Percentiles rank a stretch among this genome's conserved stretches.
Evolutionary conservation across 2,329 filamentous ascomycete species (phyloP).

Genomic region (Penicillium sp.): DNA sequence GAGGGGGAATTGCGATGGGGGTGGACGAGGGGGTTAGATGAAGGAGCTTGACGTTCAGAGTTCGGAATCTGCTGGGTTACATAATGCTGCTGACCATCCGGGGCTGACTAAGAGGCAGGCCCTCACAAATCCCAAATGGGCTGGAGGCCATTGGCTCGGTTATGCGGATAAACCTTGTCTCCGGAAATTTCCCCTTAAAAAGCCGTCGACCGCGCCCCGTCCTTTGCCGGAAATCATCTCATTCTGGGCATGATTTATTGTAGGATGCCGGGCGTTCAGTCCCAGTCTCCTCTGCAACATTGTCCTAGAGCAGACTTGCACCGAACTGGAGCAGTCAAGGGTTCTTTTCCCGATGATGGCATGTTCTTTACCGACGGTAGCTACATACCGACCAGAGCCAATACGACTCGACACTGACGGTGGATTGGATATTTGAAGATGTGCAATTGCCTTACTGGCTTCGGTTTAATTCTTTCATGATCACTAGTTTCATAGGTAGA

Average conservation of each 20-base stretch:
- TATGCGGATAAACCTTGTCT: slow-evolving; percentile 38
- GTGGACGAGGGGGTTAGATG: slow-evolving; percentile 25
- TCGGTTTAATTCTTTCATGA: background rate
- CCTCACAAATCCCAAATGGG: slow-evolving; percentile 52
- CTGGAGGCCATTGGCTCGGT: slow-evolving; percentile 38
- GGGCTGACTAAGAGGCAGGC: slow-evolving; percentile 23
- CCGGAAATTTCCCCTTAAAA: slow-evolving; percentile 34
- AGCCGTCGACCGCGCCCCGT: slow-evolving; percentile 27
- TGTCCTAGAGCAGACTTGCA: slow-evolving; percentile 64
- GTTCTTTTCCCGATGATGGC: slow-evolving; percentile 57
- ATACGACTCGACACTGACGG: background rate
- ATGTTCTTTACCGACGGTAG: slow-evolving; percentile 71
- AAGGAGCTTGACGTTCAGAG: slow-evolving; percentile 35
- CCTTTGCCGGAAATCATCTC: slow-evolving; percentile 59
- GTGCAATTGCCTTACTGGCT: background rate
- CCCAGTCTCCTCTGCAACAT: slow-evolving; percentile 67
- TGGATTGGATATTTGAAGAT: background rate
- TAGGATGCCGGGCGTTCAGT: slow-evolving; percentile 61
- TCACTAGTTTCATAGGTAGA: slow-evolving; percentile 12
- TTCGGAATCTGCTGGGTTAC: slow-evolving; percentile 43
- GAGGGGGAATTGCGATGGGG: slow-evolving; percentile 24
- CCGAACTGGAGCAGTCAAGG: slow-evolving; percentile 71
- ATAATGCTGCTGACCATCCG: slow-evolving; percentile 38
- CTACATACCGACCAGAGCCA: slow-evolving; percentile 55
- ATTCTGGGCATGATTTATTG: slow-evolving; percentile 67